These are phyloP conservation scores for Fusarium pseudograminearum DNA, from an alignment of 2,329 filamentous ascomycete genomes.

Conservation along the genomic window DNA sequence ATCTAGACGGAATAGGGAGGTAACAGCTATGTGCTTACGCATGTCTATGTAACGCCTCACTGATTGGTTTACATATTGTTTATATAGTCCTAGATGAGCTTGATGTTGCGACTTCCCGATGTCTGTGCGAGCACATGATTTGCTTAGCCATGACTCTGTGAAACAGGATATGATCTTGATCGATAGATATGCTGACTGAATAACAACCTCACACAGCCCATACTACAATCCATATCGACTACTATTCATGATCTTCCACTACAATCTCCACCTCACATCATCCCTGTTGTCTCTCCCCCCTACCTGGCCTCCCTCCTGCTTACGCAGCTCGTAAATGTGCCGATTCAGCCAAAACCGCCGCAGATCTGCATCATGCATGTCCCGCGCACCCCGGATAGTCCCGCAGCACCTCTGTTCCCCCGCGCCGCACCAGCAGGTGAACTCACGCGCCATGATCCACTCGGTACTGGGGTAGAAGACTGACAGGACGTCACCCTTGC, in stretches of 20 bases:
- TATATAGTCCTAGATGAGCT: background rate
- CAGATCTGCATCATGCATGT: slow-evolving; percentile 1
- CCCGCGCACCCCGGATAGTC: slow-evolving; percentile 5
- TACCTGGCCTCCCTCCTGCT: background rate
- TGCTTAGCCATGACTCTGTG: background rate
- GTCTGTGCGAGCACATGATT: background rate
- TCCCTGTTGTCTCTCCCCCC: background rate
- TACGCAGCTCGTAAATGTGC: background rate
- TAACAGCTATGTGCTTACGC: background rate
- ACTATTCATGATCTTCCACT: background rate
- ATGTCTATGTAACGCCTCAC: background rate
- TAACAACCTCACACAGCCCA: background rate
- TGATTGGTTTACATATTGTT: background rate
- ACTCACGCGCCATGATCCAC: background rate
- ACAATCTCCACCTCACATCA: background rate
- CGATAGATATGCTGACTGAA: background rate
- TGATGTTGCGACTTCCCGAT: background rate
- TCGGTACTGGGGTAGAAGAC: slow-evolving; percentile 7
- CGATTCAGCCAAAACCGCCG: slow-evolving; percentile 1
- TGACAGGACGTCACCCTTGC: slow-evolving; percentile 2
- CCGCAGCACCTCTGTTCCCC: slow-evolving; percentile 4
- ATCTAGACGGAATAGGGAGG: slow-evolving; percentile 5
- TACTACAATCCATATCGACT: background rate
- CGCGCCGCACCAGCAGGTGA: slow-evolving; percentile 4
- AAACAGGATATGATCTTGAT: background rate